phyloP scores from a whole-genome alignment of 176 grass and related monocot genomes.

The Panicum miliaceum region DNA sequence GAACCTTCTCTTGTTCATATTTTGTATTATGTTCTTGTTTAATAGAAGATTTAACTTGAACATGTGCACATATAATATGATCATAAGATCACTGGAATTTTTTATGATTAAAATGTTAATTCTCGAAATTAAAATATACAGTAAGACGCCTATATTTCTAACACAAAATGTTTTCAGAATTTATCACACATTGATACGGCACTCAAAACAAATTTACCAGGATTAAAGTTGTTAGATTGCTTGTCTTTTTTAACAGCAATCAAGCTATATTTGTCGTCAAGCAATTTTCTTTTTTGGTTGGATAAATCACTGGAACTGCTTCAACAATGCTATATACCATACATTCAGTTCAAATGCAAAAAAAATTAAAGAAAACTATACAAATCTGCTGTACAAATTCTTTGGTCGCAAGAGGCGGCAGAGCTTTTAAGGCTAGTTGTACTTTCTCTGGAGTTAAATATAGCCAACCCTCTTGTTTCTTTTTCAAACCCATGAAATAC shows the following conservation, averaged over 20 bases:
- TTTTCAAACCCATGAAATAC: conserved; percentile 29
- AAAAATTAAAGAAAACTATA: conserved; percentile 1
- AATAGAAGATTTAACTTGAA: no score
- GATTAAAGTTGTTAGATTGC: neutral
- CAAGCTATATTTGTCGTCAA: neutral
- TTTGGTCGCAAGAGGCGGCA: neutral
- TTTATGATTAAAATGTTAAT: no score
- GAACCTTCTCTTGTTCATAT: no score
- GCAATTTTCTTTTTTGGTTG: neutral
- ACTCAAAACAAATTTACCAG: neutral
- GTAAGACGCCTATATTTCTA: no score
- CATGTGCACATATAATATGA: no score
- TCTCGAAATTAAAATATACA: no score
- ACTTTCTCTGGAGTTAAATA: conserved; percentile 4
- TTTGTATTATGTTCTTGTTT: no score
- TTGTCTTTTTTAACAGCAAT: neutral
- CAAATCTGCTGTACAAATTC: neutral
- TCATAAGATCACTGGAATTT: no score
- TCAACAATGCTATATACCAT: neutral
- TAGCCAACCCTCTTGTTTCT: neutral
- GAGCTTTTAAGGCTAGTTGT: neutral
- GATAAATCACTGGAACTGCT: neutral
- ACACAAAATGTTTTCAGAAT: neutral
- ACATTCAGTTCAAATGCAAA: neutral
- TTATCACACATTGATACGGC: neutral